Evolutionary conservation across 495 filamentous ascomycete genomes (phyloP).

Genomic region (Hypoxylon fragiforme): DNA sequence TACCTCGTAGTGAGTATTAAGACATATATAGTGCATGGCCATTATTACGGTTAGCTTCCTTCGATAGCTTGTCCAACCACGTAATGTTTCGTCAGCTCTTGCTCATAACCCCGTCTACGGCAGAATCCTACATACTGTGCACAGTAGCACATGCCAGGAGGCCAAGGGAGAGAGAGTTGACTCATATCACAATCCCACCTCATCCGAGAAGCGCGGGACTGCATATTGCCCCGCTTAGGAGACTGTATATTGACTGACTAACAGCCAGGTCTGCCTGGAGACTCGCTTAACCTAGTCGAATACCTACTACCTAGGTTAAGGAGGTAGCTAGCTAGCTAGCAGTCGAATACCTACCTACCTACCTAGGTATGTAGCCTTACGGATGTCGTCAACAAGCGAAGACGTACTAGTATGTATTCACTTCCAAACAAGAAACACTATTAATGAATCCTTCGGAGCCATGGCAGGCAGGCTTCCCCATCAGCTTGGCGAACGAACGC

Average conservation of each 20-base stretch:
- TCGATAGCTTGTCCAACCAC: constrained; percentile 19
- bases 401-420: no score
- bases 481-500: constrained; percentile 21
- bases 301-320: neutral
- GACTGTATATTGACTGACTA: constrained; percentile 12
- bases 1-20: no score
- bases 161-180: constrained; percentile 21
- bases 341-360: neutral
- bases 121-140: constrained; percentile 17
- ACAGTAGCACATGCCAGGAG: constrained; percentile 26
- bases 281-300: no score
- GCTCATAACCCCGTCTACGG: constrained; percentile 26
- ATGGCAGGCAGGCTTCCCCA: constrained; percentile 8
- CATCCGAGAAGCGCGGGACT: constrained; percentile 28
- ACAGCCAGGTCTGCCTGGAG: neutral
- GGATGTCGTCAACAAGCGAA: no score
- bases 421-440: no score
- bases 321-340: no score
- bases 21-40: constrained; percentile 8
- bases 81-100: constrained; percentile 38
- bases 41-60: constrained; percentile 25
- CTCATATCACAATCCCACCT: constrained; percentile 33
- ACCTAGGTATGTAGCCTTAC: no score
- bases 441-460: constrained; percentile 15
- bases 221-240: constrained; percentile 28